Conservation (phyloP, 768 basidiomycete species). For the Lactarius sp. region DNA sequence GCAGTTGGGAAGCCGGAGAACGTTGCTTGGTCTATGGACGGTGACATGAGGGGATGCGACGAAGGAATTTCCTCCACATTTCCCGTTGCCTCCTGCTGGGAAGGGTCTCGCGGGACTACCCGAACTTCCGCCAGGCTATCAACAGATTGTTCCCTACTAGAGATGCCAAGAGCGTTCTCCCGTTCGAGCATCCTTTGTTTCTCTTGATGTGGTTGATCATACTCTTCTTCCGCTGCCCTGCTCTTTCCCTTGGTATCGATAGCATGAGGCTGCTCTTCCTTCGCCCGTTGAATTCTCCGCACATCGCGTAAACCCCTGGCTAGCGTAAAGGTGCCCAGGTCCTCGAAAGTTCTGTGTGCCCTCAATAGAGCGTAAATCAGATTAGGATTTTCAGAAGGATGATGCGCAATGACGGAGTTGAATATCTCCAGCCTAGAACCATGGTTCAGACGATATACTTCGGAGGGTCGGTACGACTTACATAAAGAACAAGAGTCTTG, state of each 20-base stretch:
- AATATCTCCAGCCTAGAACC: constrained; percentile 77
- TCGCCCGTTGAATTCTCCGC: constrained; percentile 61
- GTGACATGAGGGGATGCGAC: constrained; percentile 40
- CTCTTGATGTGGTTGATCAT: constrained; percentile 48
- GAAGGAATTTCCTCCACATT: constrained; percentile 22
- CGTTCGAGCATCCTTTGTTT: constrained; percentile 61
- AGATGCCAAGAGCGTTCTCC: constrained; percentile 36
- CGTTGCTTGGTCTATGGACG: constrained; percentile 36
- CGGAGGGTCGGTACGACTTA: constrained; percentile 34
- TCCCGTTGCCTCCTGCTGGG: constrained; percentile 30
- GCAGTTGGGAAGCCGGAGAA: constrained; percentile 28
- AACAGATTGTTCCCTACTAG: constrained; percentile 19
- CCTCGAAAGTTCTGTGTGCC: constrained; percentile 80
- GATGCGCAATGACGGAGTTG: constrained; percentile 75
- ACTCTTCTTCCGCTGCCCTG: constrained; percentile 35
- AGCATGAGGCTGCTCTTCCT: constrained; percentile 55
- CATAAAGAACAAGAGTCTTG: constrained; percentile 89
- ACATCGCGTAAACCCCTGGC: constrained; percentile 83
- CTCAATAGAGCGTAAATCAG: constrained; percentile 82
- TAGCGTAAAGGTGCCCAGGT: constrained; percentile 88
- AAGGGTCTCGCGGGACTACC: constrained; percentile 21
- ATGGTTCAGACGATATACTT: neutral
- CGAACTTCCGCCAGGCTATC: constrained; percentile 24
- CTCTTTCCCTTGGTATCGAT: constrained; percentile 40
- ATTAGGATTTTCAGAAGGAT: constrained; percentile 81